Evolutionary conservation across 495 filamentous ascomycete species (phyloP).

Genomic region (Hyaloscypha bicolor): DNA sequence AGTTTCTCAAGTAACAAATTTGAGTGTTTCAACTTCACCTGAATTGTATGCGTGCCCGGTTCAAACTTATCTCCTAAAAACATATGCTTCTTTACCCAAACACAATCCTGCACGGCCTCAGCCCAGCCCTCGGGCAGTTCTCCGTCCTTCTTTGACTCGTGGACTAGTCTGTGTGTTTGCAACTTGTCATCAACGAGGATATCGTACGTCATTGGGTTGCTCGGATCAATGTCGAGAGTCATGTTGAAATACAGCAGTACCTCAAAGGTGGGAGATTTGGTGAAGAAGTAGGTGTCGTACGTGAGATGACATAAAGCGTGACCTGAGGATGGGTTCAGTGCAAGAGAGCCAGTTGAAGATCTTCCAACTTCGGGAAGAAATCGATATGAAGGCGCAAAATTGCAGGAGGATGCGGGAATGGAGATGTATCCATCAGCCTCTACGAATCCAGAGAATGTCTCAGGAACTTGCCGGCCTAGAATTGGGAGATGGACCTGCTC

Average conservation of each 20-base stretch:
- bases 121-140: slow-evolving; percentile 60
- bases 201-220: slow-evolving; percentile 59
- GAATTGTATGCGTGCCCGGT: slow-evolving; percentile 4
- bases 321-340: slow-evolving; percentile 51
- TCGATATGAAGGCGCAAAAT: slow-evolving; percentile 41
- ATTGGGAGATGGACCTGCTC: slow-evolving; percentile 55
- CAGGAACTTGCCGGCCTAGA: slow-evolving; percentile 51
- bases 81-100: slow-evolving; percentile 46
- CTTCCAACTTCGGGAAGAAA: slow-evolving; percentile 56
- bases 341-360: slow-evolving; percentile 52
- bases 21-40: not conserved
- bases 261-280: slow-evolving; percentile 49
- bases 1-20: slow-evolving; percentile 65
- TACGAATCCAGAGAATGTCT: slow-evolving; percentile 64
- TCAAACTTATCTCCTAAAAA: not conserved
- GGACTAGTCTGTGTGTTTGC: slow-evolving; percentile 4
- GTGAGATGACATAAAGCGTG: slow-evolving; percentile 53
- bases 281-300: slow-evolving; percentile 67
- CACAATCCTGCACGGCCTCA: slow-evolving; percentile 53
- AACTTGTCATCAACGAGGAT: slow-evolving; percentile 42
- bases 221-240: slow-evolving; percentile 23
- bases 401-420: slow-evolving; percentile 46
- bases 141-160: not conserved
- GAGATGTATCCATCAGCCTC: slow-evolving; percentile 62
- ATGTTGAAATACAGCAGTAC: slow-evolving; percentile 62